Percentiles rank a stretch among this genome's conserved stretches.
phyloP scores from a whole-genome alignment of 2,329 filamentous ascomycete species.

The Colletotrichum falcatum region DNA sequence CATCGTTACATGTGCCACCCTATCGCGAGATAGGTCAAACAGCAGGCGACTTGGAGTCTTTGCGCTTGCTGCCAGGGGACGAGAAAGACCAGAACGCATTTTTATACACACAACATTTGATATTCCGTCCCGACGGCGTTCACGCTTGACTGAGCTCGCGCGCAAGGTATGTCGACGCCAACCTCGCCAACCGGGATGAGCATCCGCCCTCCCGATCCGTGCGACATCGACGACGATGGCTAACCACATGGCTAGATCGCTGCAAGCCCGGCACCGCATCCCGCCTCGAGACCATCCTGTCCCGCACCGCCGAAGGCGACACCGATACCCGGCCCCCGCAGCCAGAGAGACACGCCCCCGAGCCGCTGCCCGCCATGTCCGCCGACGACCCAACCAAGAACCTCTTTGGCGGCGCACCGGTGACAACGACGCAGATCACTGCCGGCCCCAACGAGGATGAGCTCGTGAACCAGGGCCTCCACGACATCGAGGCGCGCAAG shows the following conservation, averaged over 20 bases:
- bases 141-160: constrained; percentile 9
- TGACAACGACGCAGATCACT: constrained; percentile 42
- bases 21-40: constrained; percentile 54
- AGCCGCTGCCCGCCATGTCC: constrained; percentile 23
- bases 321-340: too few species aligned
- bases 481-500: constrained; percentile 65
- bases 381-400: constrained; percentile 31
- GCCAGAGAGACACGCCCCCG: not conserved
- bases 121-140: not conserved
- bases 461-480: constrained; percentile 63
- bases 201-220: not conserved
- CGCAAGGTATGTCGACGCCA: constrained; percentile 15
- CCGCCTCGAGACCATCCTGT: constrained; percentile 32
- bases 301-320: constrained; percentile 42
- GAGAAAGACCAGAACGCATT: constrained; percentile 65
- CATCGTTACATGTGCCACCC: constrained; percentile 58
- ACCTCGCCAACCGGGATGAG: not conserved
- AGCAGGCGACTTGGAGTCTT: constrained; percentile 76
- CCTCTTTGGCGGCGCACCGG: constrained; percentile 17
- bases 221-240: not conserved
- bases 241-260: constrained; percentile 35
- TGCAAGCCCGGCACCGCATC: constrained; percentile 26
- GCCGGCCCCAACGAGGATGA: constrained; percentile 47
- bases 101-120: constrained; percentile 3
- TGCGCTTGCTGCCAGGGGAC: constrained; percentile 70